Percentiles rank a stretch among this genome's conserved stretches.
Conservation (phyloP, 2,329 filamentous ascomycete genomes). For the Zasmidium cellare region DNA sequence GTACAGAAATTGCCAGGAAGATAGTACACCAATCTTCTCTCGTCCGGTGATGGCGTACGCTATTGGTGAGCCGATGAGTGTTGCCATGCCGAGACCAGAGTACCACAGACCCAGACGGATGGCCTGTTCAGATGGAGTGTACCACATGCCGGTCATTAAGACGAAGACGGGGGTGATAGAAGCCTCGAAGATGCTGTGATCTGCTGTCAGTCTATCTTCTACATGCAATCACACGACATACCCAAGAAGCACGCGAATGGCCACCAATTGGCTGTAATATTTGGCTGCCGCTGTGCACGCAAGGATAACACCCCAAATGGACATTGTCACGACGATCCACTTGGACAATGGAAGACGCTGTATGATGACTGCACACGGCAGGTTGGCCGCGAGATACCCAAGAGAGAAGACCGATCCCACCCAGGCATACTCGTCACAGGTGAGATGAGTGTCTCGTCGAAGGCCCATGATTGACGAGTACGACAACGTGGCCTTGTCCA, state of each 20-base stretch:
- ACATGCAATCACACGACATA: not conserved
- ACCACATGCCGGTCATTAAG: constrained; percentile 52
- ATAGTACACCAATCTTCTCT: constrained; percentile 27
- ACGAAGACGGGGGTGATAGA: constrained; percentile 57
- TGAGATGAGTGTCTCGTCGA: constrained; percentile 1
- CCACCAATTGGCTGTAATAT: constrained; percentile 50
- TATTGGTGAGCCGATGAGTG: constrained; percentile 59
- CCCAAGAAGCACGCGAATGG: constrained; percentile 52
- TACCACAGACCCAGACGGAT: constrained; percentile 66
- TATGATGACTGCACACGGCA: constrained; percentile 1
- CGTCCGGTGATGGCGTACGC: constrained; percentile 47
- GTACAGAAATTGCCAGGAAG: constrained; percentile 53
- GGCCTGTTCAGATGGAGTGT: constrained; percentile 54
- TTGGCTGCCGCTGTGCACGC: constrained; percentile 55
- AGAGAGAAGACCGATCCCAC: not conserved
- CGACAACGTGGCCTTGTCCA: constrained; percentile 1
- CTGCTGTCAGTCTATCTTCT: not conserved
- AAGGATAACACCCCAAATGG: constrained; percentile 58
- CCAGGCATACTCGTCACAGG: not conserved
- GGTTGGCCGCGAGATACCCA: not conserved
- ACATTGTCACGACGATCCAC: constrained; percentile 1
- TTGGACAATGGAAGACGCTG: constrained; percentile 6
- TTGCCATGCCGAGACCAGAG: constrained; percentile 59
- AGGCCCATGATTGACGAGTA: constrained; percentile 5
- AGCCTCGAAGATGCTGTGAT: constrained; percentile 48